Base-by-base conservation (phyloP, 306 rosid genomes). In the Casuarina cunninghamiana region DNA sequence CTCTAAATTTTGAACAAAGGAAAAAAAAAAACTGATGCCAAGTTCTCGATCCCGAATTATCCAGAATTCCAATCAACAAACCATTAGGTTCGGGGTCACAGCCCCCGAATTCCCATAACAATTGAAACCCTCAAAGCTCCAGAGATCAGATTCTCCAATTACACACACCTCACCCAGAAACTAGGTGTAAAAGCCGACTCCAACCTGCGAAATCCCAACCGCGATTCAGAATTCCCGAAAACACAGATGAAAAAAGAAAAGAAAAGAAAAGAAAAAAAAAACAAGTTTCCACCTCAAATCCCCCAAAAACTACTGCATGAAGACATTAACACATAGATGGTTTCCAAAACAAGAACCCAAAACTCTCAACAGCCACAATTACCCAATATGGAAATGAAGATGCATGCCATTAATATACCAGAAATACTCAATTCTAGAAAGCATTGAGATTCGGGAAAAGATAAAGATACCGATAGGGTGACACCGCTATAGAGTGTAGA, bases 371-470 rank as follows among this genome's bases (percentile, higher is more conserved):
- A 71, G 6, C 11, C 0, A 6, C 41, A 11, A 61, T 4, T 9
- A 3, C 19, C 3, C 7, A 37, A 10, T 26, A 5, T 44, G 45
- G 7, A 12, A 11, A 26, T 17, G 70, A 45, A 0, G 51, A 16
- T 32, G 66, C 54, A 17, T 6, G 75, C 49, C 42, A 50, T 2
- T 45, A 50, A 53, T 57, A 21, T 67, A 67, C 32, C 35, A 26
- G 26, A 39, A 39, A 37, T 41, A 50, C 4, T 10, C 60, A 72
- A 57, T 48, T 62, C 19, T 26, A 37, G 12, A 1, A 73, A 53
- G 48, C 68, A 73, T 82, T 5, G 86, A 78, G 80, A 88, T 74
- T 35, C 15, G 86, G 54, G 71, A 83, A 69, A 44, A 76, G 88
- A 86, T 82, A 88, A 74, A 73, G 82, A 72, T 79, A 6, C 21